Evolutionary conservation across 2,329 filamentous ascomycete species (phyloP), one percentile per base, ranked within the genome.

Genomic region (Claviceps purpurea): DNA sequence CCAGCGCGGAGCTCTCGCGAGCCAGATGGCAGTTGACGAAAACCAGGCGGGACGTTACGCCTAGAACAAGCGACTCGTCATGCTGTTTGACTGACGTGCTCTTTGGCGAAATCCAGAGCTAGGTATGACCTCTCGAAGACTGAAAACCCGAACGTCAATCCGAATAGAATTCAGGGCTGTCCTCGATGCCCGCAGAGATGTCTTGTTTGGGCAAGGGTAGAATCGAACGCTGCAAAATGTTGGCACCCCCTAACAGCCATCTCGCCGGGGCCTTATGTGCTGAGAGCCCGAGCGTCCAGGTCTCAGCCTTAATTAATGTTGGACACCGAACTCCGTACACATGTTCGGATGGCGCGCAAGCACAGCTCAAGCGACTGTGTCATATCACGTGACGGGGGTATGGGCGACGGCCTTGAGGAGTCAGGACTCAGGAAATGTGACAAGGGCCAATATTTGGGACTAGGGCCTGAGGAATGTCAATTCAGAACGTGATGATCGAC

Each of bases 11-110:
- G 59, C 95, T 89, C 7, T 93, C 93, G 51, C 91, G 94, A 56
- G 90, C 86, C 22, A 98, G 75, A 70, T 98, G 93, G 52, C 81
- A 88, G 66, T 98, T 95, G 58, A 96, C 75, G 65, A 98, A 96
- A 22, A 93, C 84, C 52, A 98, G 71, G 34, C 85, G 79, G 0
- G 93, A 95, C 0, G 89, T 89, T 65, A 96, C 93, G 2, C 91
- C 93, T 1, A 98, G 71, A 1, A 98, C 75, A 4, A 98, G 72
- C 78, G 61, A 95, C 89, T 2, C 81, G 80, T 62, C 87, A 95
- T 5, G 82, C 73, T 20, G 66, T 64, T 38, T 73, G 69, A 50
- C 79, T 79, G 60, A 95, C 74, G 50, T 90, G 89, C 62, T 94
- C 26, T 30, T 30, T 30, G 26, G 8, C 26, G 26, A 7, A 30